phyloP scores from a whole-genome alignment of 2,329 filamentous ascomycete genomes.

The Huntiella bhutanensis region DNA sequence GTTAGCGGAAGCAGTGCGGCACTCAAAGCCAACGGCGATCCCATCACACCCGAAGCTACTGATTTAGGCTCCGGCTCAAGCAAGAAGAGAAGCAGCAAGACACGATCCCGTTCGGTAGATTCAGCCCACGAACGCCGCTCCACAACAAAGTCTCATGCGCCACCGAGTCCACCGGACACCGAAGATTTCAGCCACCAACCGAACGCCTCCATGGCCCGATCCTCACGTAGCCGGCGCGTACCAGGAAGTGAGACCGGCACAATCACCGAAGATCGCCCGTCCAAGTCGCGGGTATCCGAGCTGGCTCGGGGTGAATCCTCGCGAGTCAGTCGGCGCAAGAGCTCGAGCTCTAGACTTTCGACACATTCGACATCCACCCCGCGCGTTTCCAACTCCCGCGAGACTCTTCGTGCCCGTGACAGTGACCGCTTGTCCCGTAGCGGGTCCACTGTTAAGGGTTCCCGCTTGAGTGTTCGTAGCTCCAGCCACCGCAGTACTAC shows the following conservation, averaged over 20 bases:
- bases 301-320: constrained; percentile 25
- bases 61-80: constrained; percentile 31
- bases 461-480: constrained; percentile 13
- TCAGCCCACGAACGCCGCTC: constrained; percentile 21
- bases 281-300: constrained; percentile 26
- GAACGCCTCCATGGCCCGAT: constrained; percentile 1
- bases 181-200: constrained; percentile 27
- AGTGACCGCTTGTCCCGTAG: constrained; percentile 12
- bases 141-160: constrained; percentile 22
- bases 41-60: constrained; percentile 51
- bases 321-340: constrained; percentile 21
- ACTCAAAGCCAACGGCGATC: constrained; percentile 20
- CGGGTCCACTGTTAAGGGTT: constrained; percentile 15
- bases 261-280: constrained; percentile 17
- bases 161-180: constrained; percentile 46
- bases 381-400: constrained; percentile 3
- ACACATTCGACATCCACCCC: constrained; percentile 36
- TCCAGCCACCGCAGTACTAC: constrained; percentile 13
- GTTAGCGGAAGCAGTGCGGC: constrained; percentile 5
- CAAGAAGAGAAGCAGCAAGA: constrained; percentile 10
- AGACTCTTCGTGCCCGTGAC: constrained; percentile 14
- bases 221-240: constrained; percentile 7
- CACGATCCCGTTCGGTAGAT: constrained; percentile 29
- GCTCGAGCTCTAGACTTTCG: constrained; percentile 33
- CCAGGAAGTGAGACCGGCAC: constrained; percentile 6